Evolutionary conservation across 1,284 basidiomycete genomes (phyloP).

Genomic region (Pterulicium gracile): DNA sequence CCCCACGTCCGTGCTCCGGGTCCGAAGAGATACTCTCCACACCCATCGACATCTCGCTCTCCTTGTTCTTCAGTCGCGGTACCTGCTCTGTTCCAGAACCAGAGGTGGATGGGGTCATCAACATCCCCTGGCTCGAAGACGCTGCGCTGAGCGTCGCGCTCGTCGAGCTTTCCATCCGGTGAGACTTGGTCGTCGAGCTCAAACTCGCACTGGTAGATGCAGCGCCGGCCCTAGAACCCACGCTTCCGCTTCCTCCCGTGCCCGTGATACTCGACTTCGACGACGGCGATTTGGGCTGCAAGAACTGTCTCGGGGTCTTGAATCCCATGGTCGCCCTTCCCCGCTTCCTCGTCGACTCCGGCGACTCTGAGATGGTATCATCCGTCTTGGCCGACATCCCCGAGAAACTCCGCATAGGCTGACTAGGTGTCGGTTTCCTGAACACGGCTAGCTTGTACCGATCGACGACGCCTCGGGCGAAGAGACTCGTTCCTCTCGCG

Average conservation of each 20-base stretch:
- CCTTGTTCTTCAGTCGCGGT: conserved; percentile 69
- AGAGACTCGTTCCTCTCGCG: conserved; percentile 61
- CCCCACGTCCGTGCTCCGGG: conserved; percentile 55
- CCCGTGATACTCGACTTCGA: conserved; percentile 30
- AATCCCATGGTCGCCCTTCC: conserved; percentile 64
- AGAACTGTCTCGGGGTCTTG: conserved; percentile 58
- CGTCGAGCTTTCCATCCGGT: too few species aligned
- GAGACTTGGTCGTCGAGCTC: too few species aligned
- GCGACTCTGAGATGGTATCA: conserved; percentile 36
- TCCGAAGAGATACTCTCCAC: conserved; percentile 48
- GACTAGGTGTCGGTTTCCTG: conserved; percentile 60
- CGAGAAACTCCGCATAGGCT: conserved; percentile 38
- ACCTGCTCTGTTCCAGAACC: conserved; percentile 31
- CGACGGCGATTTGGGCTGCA: conserved; percentile 54
- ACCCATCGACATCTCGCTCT: conserved; percentile 61
- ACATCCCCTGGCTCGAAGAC: conserved; percentile 34
- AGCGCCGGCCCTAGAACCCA: too few species aligned
- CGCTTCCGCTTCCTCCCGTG: conserved; percentile 30
- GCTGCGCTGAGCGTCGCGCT: conserved; percentile 36
- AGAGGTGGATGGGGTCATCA: conserved; percentile 51
- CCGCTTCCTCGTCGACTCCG: conserved; percentile 31
- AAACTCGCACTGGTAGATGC: too few species aligned
- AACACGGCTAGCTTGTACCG: conserved; percentile 73
- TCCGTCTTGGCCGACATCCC: conserved; percentile 48
- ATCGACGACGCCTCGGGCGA: conserved; percentile 77